Percentiles rank a stretch among this genome's conserved stretches.
phyloP scores from a whole-genome alignment of 805 yeast genomes.

The Wickerhamomyces subpelliculosus region DNA sequence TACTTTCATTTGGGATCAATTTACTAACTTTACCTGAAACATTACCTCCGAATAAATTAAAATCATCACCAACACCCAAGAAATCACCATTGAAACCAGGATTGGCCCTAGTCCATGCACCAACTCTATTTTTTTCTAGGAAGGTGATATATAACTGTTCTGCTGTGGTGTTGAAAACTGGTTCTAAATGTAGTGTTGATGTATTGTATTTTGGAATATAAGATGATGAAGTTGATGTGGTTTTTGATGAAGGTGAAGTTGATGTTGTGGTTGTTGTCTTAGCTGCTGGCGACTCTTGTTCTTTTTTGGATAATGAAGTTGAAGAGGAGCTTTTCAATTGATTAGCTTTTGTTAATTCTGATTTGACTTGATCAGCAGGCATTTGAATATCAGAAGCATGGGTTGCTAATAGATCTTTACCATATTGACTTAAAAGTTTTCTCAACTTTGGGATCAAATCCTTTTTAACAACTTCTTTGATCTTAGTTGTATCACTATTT shows the following conservation, averaged over 20 bases:
- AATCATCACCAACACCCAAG: slow-evolving; percentile 48
- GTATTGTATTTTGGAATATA: slow-evolving; percentile 67
- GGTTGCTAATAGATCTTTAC: slow-evolving; percentile 62
- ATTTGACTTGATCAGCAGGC: slow-evolving; percentile 56
- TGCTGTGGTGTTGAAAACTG: slow-evolving; percentile 81
- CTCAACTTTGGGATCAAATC: slow-evolving; percentile 68
- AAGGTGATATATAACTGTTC: slow-evolving; percentile 77
- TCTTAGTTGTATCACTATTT: slow-evolving; percentile 44
- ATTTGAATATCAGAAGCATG: slow-evolving; percentile 89
- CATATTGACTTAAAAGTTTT: slow-evolving; percentile 53
- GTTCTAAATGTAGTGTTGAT: slow-evolving; percentile 66
- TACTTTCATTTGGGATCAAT: slow-evolving; percentile 49
- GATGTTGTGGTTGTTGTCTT: slow-evolving; percentile 6
- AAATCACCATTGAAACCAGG: slow-evolving; percentile 46
- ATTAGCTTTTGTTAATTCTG: slow-evolving; percentile 46
- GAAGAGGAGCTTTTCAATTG: slow-evolving; percentile 25
- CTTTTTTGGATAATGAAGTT: slow-evolving; percentile 3
- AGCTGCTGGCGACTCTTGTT: slow-evolving; percentile 1
- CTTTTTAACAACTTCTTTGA: slow-evolving; percentile 42
- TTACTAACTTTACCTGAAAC: slow-evolving; percentile 63
- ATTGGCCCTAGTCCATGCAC: slow-evolving; percentile 83
- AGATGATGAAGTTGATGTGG: slow-evolving; percentile 12
- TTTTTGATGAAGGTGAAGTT: slow-evolving; percentile 10
- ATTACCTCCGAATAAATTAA: slow-evolving; percentile 81
- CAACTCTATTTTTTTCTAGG: slow-evolving; percentile 66